Evolutionary conservation across 371 early-diverging fungal genomes (phyloP).

Genomic region (Thermomucor indicae-seudaticae): DNA sequence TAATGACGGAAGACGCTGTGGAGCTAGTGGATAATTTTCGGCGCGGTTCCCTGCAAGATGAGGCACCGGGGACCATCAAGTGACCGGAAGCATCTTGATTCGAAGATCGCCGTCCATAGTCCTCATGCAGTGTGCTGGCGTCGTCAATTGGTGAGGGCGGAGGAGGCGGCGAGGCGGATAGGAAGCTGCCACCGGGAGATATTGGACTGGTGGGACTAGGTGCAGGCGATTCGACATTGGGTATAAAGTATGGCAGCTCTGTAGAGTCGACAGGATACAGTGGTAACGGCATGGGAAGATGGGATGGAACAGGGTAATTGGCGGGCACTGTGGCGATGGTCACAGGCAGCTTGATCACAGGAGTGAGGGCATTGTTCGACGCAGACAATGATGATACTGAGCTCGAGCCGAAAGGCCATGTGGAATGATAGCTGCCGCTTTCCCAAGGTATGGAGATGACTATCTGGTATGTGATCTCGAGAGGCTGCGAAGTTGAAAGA

Average conservation of each 20-base stretch:
- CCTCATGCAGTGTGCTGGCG: background rate
- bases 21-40: background rate
- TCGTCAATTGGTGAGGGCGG: background rate
- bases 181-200: background rate
- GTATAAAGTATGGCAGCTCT: constrained; percentile 25
- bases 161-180: background rate
- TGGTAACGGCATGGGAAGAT: constrained; percentile 24
- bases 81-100: background rate
- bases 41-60: no score
- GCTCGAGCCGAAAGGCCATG: constrained; percentile 7
- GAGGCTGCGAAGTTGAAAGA: constrained; percentile 13
- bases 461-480: constrained; percentile 30
- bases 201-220: constrained; percentile 18
- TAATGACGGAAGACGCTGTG: no score
- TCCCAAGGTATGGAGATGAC: constrained; percentile 26
- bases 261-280: constrained; percentile 4
- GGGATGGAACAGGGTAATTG: constrained; percentile 14
- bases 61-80: background rate
- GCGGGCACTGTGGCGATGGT: constrained; percentile 32
- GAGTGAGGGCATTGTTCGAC: no score
- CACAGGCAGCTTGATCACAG: constrained; percentile 21
- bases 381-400: constrained; percentile 4
- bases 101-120: background rate
- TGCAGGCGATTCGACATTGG: constrained; percentile 24
- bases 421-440: constrained; percentile 3